Evolutionary conservation across 306 rosid genomes (phyloP), one percentile per base, ranked within the genome.

Genomic region (Trifolium fragiferum): DNA sequence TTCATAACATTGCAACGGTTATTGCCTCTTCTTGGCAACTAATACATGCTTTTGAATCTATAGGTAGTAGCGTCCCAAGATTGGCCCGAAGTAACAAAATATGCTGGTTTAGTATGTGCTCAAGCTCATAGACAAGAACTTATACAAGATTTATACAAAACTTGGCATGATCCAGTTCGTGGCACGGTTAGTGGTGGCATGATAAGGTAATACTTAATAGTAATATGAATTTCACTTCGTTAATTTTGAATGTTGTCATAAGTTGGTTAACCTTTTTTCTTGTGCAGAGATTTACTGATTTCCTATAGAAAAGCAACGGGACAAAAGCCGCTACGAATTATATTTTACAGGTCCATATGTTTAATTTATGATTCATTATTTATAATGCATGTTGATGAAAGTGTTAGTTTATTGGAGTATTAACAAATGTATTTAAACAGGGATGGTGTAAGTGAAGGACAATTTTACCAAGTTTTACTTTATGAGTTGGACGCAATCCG

Each of bases 61-160:
- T 72, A 93, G 98, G 98, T 93, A 66, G 98, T 93, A 78, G 98
- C 98, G 1, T 93, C 98, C 14, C 98, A 91, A 87, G 98, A 93
- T 70, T 93, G 98, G 98, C 98, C 98, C 0, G 98, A 93, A 86
- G 79, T 93, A 32, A 93, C 98, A 0, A 93, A 91, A 79, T 93
- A 93, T 82, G 96, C 97, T 57, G 97, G 97, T 68, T 77, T 93
- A 78, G 98, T 93, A 37, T 88, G 96, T 74, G 92, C 98, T 73
- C 98, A 93, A 85, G 91, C 95, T 58, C 98, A 91, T 73, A 88
- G 98, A 23, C 98, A 93, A 73, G 98, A 93, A 82, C 93, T 93
- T 33, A 93, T 93, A 76, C 95, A 93, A 76, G 98, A 93, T 72
- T 85, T 93, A 62, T 93, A 74, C 79, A 88, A 93, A 80, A 87